These are phyloP conservation scores for Moesziomyces globuligerus DNA, from an alignment of 1,284 basidiomycete species.

Conservation along the genomic window DNA sequence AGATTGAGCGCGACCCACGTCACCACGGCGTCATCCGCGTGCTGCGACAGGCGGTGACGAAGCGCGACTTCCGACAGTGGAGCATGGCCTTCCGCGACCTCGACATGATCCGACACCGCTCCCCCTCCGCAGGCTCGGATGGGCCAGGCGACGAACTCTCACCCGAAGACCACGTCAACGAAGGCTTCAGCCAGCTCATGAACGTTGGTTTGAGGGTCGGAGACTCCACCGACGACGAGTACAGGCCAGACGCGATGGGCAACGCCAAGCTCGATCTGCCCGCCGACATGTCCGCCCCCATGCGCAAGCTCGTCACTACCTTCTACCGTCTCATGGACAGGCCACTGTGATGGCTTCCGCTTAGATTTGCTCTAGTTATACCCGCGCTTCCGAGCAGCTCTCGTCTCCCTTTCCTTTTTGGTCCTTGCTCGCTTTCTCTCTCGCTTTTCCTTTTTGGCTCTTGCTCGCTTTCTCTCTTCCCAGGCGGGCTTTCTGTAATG, in stretches of 20 bases:
- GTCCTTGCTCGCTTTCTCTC: not conserved
- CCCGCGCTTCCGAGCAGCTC: too few species aligned
- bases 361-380: too few species aligned
- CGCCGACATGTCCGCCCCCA: conserved; percentile 31
- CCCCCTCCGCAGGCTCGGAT: conserved; percentile 1
- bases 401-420: not conserved
- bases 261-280: conserved; percentile 36
- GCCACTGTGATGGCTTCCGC: conserved; percentile 11
- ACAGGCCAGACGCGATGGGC: conserved; percentile 28
- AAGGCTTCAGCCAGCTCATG: conserved; percentile 45
- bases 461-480: conserved; percentile 2
- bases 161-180: conserved; percentile 22
- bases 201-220: conserved; percentile 39
- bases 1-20: conserved; percentile 39
- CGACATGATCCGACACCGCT: conserved; percentile 24
- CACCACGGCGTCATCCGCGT: conserved; percentile 42
- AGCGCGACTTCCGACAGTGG: conserved; percentile 49
- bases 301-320: conserved; percentile 42
- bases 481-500: conserved; percentile 1
- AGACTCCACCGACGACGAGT: conserved; percentile 30
- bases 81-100: conserved; percentile 51
- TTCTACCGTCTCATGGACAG: conserved; percentile 45
- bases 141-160: conserved; percentile 2
- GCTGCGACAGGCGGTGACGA: conserved; percentile 18
- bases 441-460: not conserved